These are phyloP conservation scores for Cynanchum wilfordii DNA, from an alignment of 257 asterid species.

Conservation along the genomic window DNA sequence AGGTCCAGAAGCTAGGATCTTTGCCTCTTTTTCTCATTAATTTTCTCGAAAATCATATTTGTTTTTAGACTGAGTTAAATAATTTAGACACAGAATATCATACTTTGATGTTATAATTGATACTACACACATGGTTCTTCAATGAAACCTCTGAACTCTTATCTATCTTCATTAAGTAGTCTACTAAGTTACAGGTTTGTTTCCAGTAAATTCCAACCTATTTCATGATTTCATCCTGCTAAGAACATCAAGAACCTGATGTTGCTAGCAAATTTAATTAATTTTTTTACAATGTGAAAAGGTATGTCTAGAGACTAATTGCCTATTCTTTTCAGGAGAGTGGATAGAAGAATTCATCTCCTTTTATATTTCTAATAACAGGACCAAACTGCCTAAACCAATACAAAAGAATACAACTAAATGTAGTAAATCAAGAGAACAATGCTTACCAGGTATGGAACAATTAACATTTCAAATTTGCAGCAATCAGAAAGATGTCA, in stretches of 20 bases:
- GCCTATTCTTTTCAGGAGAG: not conserved
- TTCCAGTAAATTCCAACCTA: not conserved
- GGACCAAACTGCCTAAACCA: not conserved
- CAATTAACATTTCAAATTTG: not conserved
- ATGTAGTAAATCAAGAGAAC: not conserved
- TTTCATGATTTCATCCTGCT: not conserved
- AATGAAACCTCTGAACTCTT: not conserved
- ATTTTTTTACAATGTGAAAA: not conserved
- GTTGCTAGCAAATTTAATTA: not conserved
- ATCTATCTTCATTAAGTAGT: not conserved
- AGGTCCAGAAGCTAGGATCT: conserved; percentile 36
- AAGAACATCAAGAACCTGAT: not conserved
- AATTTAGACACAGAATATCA: not conserved
- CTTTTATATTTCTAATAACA: not conserved
- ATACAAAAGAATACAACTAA: not conserved
- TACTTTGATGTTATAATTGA: conserved; percentile 3
- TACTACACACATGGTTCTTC: not conserved
- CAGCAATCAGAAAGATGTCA: not conserved
- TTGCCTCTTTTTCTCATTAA: not conserved
- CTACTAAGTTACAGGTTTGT: not conserved
- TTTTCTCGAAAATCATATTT: conserved; percentile 1
- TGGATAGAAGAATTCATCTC: conserved; percentile 1
- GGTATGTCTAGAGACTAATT: not conserved
- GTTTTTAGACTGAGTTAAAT: conserved; percentile 13
- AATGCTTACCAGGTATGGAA: not conserved